Evolutionary conservation across 331 rosid genomes (phyloP).

Genomic region (Phaseolus coccineus): DNA sequence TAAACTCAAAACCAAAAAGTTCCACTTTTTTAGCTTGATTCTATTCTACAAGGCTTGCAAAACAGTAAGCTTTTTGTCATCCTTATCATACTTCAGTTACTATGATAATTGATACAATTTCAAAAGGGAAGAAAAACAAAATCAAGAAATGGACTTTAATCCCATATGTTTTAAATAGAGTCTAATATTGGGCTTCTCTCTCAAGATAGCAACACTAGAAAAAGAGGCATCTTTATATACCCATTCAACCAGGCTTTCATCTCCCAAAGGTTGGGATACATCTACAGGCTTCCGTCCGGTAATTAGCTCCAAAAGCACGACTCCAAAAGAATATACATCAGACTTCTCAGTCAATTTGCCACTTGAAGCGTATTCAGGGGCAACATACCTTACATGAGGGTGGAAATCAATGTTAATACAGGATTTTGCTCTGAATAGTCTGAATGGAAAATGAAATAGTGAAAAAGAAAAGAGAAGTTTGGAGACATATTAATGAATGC

Average conservation of each 20-base stretch:
- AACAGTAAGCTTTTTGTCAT: constrained; percentile 12
- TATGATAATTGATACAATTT: background rate
- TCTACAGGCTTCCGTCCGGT: constrained; percentile 95
- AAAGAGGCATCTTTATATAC: constrained; percentile 55
- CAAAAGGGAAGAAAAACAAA: background rate
- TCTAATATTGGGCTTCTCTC: background rate
- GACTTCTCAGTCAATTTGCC: constrained; percentile 92
- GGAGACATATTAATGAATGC: constrained; percentile 40
- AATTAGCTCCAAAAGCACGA: constrained; percentile 90
- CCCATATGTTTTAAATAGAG: background rate
- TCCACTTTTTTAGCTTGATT: background rate
- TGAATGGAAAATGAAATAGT: background rate
- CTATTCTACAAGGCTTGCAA: constrained; percentile 13
- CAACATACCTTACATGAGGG: constrained; percentile 68
- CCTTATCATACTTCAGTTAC: constrained; percentile 7
- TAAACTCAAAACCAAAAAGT: constrained; percentile 3
- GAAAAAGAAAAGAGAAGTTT: constrained; percentile 16
- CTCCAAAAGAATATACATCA: constrained; percentile 92
- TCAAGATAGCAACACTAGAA: constrained; percentile 21
- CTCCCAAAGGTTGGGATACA: constrained; percentile 81
- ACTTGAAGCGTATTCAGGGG: constrained; percentile 97
- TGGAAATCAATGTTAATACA: constrained; percentile 17
- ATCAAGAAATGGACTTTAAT: constrained; percentile 2
- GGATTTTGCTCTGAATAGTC: background rate
- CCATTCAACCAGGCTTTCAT: constrained; percentile 96